phyloP scores from a whole-genome alignment of 805 yeast genomes.

The Ogataea polymorpha region DNA sequence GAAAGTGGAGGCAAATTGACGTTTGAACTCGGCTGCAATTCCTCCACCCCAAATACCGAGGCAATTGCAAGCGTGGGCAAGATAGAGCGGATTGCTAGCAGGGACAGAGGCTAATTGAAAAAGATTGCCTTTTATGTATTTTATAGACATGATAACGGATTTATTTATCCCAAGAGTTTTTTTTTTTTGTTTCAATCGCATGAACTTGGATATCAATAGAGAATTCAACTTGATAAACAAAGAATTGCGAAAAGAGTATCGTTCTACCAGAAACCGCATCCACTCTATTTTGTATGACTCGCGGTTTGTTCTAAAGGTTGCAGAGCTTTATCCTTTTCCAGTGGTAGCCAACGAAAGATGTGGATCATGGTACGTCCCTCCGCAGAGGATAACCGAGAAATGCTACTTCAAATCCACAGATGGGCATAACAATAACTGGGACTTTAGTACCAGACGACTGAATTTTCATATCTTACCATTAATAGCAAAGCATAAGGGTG shows the following conservation, averaged over 20 bases:
- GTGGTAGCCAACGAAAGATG: constrained; percentile 77
- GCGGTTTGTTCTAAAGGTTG: constrained; percentile 44
- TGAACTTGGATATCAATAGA: constrained; percentile 16
- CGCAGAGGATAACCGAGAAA: constrained; percentile 38
- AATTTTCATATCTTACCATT: constrained; percentile 67
- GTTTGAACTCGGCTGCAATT: constrained; percentile 58
- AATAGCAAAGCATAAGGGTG: constrained; percentile 42
- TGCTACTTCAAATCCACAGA: constrained; percentile 88
- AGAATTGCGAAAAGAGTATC: constrained; percentile 46
- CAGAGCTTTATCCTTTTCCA: constrained; percentile 37
- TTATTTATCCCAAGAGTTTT: background rate
- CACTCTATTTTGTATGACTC: constrained; percentile 71
- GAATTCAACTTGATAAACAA: constrained; percentile 30
- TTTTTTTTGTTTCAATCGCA: constrained; percentile 6
- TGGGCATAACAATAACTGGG: constrained; percentile 84
- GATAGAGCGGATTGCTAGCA: constrained; percentile 36
- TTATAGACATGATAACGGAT: constrained; percentile 22
- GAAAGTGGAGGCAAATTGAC: constrained; percentile 56
- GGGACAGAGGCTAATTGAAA: constrained; percentile 36
- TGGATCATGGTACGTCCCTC: constrained; percentile 79
- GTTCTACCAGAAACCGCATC: constrained; percentile 56
- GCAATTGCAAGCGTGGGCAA: constrained; percentile 81
- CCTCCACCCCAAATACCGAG: constrained; percentile 86
- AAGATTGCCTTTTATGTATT: constrained; percentile 56
- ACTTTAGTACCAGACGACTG: constrained; percentile 66